phyloP scores from a whole-genome alignment of 2,329 filamentous ascomycete genomes.

The Ilyonectria sp. region DNA sequence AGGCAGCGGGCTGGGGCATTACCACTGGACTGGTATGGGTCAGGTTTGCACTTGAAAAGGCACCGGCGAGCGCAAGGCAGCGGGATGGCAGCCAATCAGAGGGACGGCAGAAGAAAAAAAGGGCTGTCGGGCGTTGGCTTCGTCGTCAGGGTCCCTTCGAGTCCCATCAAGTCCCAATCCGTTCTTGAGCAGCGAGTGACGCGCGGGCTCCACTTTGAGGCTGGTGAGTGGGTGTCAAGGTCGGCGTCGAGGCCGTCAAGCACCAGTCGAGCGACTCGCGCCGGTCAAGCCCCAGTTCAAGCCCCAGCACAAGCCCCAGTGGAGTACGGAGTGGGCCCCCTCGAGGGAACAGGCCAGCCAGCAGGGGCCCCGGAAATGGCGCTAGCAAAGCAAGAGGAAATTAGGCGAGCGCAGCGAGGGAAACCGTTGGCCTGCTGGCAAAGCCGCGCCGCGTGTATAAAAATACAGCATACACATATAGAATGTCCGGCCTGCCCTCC shows the following conservation, averaged over 20 bases:
- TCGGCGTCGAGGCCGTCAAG: slow-evolving; percentile 13
- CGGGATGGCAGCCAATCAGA: slow-evolving; percentile 8
- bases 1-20: slow-evolving; percentile 6
- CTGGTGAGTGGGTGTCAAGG: slow-evolving; percentile 30
- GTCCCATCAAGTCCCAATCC: slow-evolving; percentile 13
- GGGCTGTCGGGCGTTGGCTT: slow-evolving; percentile 20
- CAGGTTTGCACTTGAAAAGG: slow-evolving; percentile 2
- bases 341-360: slow-evolving; percentile 36
- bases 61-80: slow-evolving; percentile 11
- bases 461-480: slow-evolving; percentile 63
- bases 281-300: slow-evolving; percentile 29
- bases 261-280: slow-evolving; percentile 15
- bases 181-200: slow-evolving; percentile 13
- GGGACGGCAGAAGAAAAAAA: slow-evolving; percentile 6
- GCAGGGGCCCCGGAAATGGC: slow-evolving; percentile 45
- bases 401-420: slow-evolving; percentile 54
- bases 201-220: slow-evolving; percentile 41
- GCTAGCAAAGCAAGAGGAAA: slow-evolving; percentile 54
- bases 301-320: slow-evolving; percentile 33
- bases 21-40: slow-evolving; percentile 14
- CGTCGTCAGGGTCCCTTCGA: slow-evolving; percentile 20
- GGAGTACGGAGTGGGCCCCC: slow-evolving; percentile 30
- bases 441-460: slow-evolving; percentile 59
- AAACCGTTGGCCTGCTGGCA: slow-evolving; percentile 53
- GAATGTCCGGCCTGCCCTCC: slow-evolving; percentile 62